A percentile compares a stretch with the other conserved stretches of the same genome.
Evolutionary conservation across 1,284 basidiomycete species (phyloP).

Genomic region (Moesziomyces sp.): DNA sequence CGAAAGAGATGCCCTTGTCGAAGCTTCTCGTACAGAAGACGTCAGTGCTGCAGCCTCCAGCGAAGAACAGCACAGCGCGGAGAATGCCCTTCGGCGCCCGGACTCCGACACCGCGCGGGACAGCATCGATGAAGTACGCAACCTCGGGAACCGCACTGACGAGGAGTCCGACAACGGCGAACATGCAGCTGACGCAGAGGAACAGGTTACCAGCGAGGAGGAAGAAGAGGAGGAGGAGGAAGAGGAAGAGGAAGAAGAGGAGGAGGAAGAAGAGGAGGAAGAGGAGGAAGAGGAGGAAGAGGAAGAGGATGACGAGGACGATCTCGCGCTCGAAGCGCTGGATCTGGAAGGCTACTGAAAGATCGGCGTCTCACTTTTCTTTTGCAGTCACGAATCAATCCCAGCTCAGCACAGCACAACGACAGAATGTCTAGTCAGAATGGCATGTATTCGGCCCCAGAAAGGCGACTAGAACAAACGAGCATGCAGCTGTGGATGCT

Average conservation of each 20-base stretch:
- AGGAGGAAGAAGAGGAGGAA: constrained; percentile 41
- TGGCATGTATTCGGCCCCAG: too few species aligned
- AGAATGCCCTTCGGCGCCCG: too few species aligned
- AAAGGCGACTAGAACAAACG: too few species aligned
- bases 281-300: constrained; percentile 39
- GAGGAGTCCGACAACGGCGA: background rate
- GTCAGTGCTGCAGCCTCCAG: too few species aligned
- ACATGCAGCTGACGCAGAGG: constrained; percentile 15
- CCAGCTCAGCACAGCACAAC: too few species aligned
- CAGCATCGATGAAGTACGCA: background rate
- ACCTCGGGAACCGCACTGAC: constrained; percentile 4
- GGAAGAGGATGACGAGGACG: constrained; percentile 94
- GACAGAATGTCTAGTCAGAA: too few species aligned
- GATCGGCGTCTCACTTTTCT: background rate
- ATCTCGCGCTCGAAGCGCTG: constrained; percentile 98
- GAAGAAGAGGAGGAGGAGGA: constrained; percentile 23
- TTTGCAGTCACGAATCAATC: too few species aligned
- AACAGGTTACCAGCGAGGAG: constrained; percentile 15
- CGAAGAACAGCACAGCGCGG: too few species aligned
- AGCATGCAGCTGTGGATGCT: too few species aligned
- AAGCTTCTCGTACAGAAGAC: too few species aligned
- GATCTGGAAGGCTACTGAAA: constrained; percentile 73
- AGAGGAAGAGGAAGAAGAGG: constrained; percentile 28
- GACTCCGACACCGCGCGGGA: background rate
- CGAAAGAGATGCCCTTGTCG: too few species aligned